These are phyloP conservation scores for Byssoonygena ceratinophila DNA, from an alignment of 2,329 filamentous ascomycete species.

Conservation along the genomic window DNA sequence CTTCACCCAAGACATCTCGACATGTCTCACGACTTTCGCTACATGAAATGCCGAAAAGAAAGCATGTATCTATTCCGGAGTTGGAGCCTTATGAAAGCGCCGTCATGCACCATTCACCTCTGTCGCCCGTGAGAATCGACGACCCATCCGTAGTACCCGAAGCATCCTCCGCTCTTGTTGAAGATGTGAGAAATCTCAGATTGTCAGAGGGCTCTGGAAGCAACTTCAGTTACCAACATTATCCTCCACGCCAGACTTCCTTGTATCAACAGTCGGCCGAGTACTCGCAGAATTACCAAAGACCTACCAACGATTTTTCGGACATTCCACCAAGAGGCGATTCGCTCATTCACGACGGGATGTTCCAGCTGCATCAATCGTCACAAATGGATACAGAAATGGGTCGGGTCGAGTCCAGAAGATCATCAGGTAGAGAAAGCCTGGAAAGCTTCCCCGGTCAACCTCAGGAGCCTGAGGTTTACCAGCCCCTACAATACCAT, in stretches of 20 bases:
- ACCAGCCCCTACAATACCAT: constrained; percentile 43
- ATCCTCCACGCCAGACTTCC: constrained; percentile 3
- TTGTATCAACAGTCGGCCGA: background rate
- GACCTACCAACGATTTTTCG: constrained; percentile 13
- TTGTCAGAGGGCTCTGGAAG: constrained; percentile 12
- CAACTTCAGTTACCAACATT: background rate
- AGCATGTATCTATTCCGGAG: constrained; percentile 19
- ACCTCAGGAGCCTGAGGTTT: constrained; percentile 26
- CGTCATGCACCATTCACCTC: constrained; percentile 25
- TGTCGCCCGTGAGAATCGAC: constrained; percentile 29
- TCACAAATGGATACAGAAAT: constrained; percentile 16
- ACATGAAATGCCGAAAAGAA: constrained; percentile 19
- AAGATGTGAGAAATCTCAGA: constrained; percentile 18
- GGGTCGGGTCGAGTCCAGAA: constrained; percentile 16
- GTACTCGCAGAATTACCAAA: constrained; percentile 3
- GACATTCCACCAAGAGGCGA: constrained; percentile 13
- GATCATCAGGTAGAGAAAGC: constrained; percentile 28
- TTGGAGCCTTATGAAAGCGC: constrained; percentile 19
- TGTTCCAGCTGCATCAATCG: background rate
- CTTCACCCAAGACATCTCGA: constrained; percentile 16
- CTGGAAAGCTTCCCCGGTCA: constrained; percentile 20
- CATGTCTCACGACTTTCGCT: constrained; percentile 19
- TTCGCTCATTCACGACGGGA: constrained; percentile 1
- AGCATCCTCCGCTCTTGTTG: constrained; percentile 23
- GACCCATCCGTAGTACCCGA: constrained; percentile 21